Conservation (phyloP, 306 rosid species). For the Begonia peltatifolia region DNA sequence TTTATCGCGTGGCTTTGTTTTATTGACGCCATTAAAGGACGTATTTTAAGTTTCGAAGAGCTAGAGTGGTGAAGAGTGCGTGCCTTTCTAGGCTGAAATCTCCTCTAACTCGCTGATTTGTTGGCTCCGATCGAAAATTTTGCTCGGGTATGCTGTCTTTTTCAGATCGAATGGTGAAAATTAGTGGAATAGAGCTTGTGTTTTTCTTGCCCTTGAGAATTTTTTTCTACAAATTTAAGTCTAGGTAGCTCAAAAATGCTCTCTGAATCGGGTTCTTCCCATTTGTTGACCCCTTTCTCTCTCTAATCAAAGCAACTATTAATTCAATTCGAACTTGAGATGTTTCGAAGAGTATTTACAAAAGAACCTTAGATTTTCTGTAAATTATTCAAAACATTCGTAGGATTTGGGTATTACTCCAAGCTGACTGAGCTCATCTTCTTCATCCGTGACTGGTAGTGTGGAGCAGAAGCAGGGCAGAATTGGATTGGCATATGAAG, state of each 20-base stretch:
- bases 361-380: too few relatives aligned
- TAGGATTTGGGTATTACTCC: constrained; percentile 1
- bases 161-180: constrained; percentile 16
- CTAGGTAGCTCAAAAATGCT: too few relatives aligned
- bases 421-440: not conserved
- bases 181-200: constrained; percentile 12
- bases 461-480: constrained; percentile 10
- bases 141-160: constrained; percentile 22
- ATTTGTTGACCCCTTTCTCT: too few relatives aligned
- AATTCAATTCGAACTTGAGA: too few relatives aligned
- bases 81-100: not conserved
- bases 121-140: constrained; percentile 38
- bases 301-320: too few relatives aligned
- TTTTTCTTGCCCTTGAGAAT: constrained; percentile 2
- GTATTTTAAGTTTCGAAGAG: constrained; percentile 5
- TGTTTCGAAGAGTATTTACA: too few relatives aligned
- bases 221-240: too few relatives aligned
- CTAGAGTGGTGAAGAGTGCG: not conserved
- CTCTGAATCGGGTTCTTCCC: too few relatives aligned
- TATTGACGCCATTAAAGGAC: constrained; percentile 11
- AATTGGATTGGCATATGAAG: constrained; percentile 8
- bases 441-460: constrained; percentile 7
- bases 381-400: too few relatives aligned
- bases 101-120: constrained; percentile 12
- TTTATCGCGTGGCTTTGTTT: constrained; percentile 7